A percentile compares a stretch with the other conserved stretches of the same genome.
phyloP scores from a whole-genome alignment of 1,284 basidiomycete species.

The Stygiomarasmius scandens region DNA sequence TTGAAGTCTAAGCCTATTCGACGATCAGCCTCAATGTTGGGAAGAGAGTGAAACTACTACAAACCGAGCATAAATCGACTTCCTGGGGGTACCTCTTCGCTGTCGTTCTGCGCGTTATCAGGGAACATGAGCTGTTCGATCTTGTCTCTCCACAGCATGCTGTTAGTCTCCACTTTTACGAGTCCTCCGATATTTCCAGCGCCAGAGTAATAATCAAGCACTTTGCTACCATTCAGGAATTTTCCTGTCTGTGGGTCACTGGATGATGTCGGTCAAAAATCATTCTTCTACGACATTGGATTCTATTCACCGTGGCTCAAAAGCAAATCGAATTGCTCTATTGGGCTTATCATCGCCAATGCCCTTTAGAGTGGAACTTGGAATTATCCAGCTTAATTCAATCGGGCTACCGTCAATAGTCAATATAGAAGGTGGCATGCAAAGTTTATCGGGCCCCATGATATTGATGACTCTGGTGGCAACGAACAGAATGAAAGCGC shows the following conservation, averaged over 20 bases:
- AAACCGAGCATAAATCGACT: conserved; percentile 33
- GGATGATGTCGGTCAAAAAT: neutral
- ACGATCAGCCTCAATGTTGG: conserved; percentile 1
- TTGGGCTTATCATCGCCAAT: too few relatives aligned
- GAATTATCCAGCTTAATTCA: conserved; percentile 34
- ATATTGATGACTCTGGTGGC: conserved; percentile 30
- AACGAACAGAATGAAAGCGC: conserved; percentile 29
- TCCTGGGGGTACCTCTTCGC: conserved; percentile 17
- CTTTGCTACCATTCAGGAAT: conserved; percentile 23
- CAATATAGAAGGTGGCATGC: conserved; percentile 27
- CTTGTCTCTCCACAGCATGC: too few relatives aligned
- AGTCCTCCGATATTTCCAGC: neutral
- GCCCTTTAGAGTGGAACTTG: conserved; percentile 15
- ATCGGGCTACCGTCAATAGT: conserved; percentile 35
- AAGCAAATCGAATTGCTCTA: too few relatives aligned
- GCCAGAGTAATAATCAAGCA: conserved; percentile 29
- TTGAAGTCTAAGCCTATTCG: conserved; percentile 28
- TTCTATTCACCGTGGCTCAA: too few relatives aligned
- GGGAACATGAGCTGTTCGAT: conserved; percentile 25
- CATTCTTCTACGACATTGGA: too few relatives aligned
- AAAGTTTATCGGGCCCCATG: conserved; percentile 28
- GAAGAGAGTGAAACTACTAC: conserved; percentile 10
- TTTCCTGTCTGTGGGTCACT: conserved; percentile 29
- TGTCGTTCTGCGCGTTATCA: conserved; percentile 6
- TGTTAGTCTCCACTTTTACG: too few relatives aligned